Conservation (phyloP, 169 alveolate genomes). For the Eimeria sp. region DNA sequence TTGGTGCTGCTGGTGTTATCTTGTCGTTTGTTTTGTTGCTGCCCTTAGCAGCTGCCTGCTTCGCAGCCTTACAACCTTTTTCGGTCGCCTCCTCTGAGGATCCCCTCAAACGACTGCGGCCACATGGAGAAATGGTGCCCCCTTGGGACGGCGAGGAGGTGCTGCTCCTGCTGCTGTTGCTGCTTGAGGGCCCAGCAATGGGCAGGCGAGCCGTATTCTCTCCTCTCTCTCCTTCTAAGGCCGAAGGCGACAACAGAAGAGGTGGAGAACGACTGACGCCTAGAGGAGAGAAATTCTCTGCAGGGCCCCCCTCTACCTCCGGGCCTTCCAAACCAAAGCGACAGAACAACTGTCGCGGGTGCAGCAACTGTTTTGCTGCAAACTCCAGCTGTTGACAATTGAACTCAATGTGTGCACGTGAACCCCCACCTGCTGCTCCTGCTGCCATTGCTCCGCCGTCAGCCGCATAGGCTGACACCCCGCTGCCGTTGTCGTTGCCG, state of each 20-base stretch:
- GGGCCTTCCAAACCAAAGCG: slow-evolving; percentile 3
- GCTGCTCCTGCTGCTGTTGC: background rate
- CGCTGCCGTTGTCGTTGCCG: background rate
- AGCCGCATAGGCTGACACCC: background rate
- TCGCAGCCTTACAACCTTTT: background rate
- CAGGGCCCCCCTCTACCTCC: slow-evolving; percentile 19
- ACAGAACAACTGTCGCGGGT: slow-evolving; percentile 30
- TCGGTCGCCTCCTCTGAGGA: background rate
- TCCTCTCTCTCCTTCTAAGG: background rate
- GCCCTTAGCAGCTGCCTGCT: background rate
- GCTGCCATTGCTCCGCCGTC: background rate
- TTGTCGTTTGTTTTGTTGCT: too few species aligned
- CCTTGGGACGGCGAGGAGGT: background rate
- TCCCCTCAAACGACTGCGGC: background rate
- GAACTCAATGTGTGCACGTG: background rate
- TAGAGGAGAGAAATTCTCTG: background rate
- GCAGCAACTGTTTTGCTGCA: slow-evolving; percentile 1
- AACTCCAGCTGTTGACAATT: slow-evolving; percentile 23
- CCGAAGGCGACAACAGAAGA: background rate
- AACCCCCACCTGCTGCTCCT: background rate
- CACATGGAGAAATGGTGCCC: background rate
- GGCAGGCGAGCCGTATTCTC: background rate
- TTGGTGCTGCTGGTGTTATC: background rate
- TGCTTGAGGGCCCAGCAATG: background rate
- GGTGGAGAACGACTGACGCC: background rate